These are phyloP conservation scores for Chalciporus piperatus DNA, from an alignment of 768 basidiomycete species.

Conservation along the genomic window DNA sequence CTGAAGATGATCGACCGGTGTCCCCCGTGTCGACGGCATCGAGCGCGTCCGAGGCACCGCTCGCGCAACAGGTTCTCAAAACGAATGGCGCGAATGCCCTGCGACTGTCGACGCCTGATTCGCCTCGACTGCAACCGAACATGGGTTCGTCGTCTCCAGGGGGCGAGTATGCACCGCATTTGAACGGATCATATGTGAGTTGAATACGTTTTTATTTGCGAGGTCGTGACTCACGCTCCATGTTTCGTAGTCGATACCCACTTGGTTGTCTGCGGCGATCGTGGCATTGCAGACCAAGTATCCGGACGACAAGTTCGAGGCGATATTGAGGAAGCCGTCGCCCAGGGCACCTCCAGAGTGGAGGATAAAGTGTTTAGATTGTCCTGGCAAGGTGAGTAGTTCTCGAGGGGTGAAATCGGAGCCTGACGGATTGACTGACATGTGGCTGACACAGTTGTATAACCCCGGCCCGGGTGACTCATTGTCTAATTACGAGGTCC, in stretches of 20 bases:
- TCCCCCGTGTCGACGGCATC: slow-evolving; percentile 75
- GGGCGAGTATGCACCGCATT: slow-evolving; percentile 5
- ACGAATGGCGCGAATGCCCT: slow-evolving; percentile 45
- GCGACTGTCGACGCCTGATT: slow-evolving; percentile 22
- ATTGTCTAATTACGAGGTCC: slow-evolving; percentile 87
- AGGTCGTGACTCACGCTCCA: slow-evolving; percentile 20
- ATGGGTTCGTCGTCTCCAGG: slow-evolving; percentile 19
- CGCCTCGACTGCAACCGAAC: slow-evolving; percentile 16
- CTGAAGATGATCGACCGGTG: slow-evolving; percentile 52
- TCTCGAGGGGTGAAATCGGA: background rate
- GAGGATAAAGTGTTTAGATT: slow-evolving; percentile 89
- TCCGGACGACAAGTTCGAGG: slow-evolving; percentile 80
- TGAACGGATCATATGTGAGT: slow-evolving; percentile 28
- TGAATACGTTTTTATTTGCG: slow-evolving; percentile 21
- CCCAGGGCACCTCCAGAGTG: slow-evolving; percentile 69
- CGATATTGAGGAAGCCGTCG: slow-evolving; percentile 59
- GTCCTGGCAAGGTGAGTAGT: slow-evolving; percentile 83
- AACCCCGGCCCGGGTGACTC: slow-evolving; percentile 88
- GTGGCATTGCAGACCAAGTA: slow-evolving; percentile 67
- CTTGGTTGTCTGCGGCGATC: slow-evolving; percentile 72
- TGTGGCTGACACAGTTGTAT: slow-evolving; percentile 60
- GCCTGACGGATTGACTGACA: background rate
- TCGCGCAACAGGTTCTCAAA: slow-evolving; percentile 61
- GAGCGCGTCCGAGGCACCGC: slow-evolving; percentile 69
- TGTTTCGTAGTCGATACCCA: slow-evolving; percentile 43